These are phyloP conservation scores for Excoecaria agallocha DNA, from an alignment of 345 rosid species.

Conservation along the genomic window DNA sequence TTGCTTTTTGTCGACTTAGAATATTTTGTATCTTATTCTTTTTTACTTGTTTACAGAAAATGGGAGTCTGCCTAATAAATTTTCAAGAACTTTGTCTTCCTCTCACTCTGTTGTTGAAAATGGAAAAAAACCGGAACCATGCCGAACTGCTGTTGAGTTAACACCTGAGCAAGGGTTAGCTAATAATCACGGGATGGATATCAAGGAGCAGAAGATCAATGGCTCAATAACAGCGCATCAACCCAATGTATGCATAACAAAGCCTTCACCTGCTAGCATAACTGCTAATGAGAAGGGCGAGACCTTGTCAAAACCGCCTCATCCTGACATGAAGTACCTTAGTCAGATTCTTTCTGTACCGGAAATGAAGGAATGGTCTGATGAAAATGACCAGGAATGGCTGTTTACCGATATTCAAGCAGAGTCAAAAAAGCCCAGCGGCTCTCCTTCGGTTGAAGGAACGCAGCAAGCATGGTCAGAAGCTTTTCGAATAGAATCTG, in stretches of 20 bases:
- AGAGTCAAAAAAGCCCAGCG: slow-evolving; percentile 35
- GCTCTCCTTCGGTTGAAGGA: slow-evolving; percentile 29
- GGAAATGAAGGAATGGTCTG: slow-evolving; percentile 46
- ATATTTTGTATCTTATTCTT: slow-evolving; percentile 11
- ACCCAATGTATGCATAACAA: neutral
- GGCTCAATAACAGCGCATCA: slow-evolving; percentile 7
- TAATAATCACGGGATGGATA: slow-evolving; percentile 10
- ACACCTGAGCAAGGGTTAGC: slow-evolving; percentile 4
- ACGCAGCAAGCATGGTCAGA: slow-evolving; percentile 60
- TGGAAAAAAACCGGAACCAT: slow-evolving; percentile 22
- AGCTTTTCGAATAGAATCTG: slow-evolving; percentile 55
- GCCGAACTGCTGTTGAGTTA: slow-evolving; percentile 8
- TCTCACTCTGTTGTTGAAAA: slow-evolving; percentile 9
- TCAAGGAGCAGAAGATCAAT: slow-evolving; percentile 12
- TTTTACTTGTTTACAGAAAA: slow-evolving; percentile 12
- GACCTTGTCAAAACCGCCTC: slow-evolving; percentile 51
- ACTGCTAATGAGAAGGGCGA: slow-evolving; percentile 36
- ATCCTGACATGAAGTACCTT: slow-evolving; percentile 64
- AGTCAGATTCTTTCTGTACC: slow-evolving; percentile 56
- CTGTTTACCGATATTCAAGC: slow-evolving; percentile 34
- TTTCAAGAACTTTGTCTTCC: slow-evolving; percentile 3
- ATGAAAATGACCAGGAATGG: slow-evolving; percentile 62
- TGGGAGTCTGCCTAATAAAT: slow-evolving; percentile 19
- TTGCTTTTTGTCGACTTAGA: slow-evolving; percentile 6
- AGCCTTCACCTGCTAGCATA: slow-evolving; percentile 23